phyloP scores from a whole-genome alignment of 2,329 filamentous ascomycete species.

The Fulvia fulva region DNA sequence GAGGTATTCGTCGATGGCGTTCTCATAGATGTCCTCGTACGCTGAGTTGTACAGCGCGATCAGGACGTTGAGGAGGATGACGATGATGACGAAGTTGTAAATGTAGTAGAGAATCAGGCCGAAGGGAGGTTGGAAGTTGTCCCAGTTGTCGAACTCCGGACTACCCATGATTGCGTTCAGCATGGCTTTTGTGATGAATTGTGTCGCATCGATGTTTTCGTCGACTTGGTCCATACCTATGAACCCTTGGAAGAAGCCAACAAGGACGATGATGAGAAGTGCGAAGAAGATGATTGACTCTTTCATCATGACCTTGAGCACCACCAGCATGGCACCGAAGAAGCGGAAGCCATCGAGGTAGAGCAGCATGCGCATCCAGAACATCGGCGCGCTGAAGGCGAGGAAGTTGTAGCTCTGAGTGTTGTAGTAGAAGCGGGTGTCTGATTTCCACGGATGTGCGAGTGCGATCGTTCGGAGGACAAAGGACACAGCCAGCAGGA shows the following conservation, averaged over 20 bases:
- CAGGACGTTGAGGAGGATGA: constrained; percentile 88
- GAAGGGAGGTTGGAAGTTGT: constrained; percentile 86
- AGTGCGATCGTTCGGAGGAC: constrained; percentile 75
- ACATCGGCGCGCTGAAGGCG: constrained; percentile 90
- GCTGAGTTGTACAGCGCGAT: constrained; percentile 97
- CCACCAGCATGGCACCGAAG: constrained; percentile 97
- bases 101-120: constrained; percentile 94
- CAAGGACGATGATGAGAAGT: constrained; percentile 74
- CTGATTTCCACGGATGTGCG: constrained; percentile 51
- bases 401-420: constrained; percentile 88
- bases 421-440: constrained; percentile 61
- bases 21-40: constrained; percentile 89
- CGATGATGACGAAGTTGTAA: constrained; percentile 97
- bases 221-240: constrained; percentile 85
- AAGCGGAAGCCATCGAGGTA: constrained; percentile 93
- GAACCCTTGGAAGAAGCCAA: constrained; percentile 90
- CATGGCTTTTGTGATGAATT: constrained; percentile 77
- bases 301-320: constrained; percentile 69
- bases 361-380: constrained; percentile 87
- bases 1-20: constrained; percentile 93
- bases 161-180: constrained; percentile 86
- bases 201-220: constrained; percentile 56
- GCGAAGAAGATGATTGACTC: constrained; percentile 93
- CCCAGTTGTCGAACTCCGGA: constrained; percentile 85
- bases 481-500: constrained; percentile 73